A percentile compares a stretch with the other conserved stretches of the same genome.
Evolutionary conservation across 768 basidiomycete genomes (phyloP).

Genomic region (Leccinellum rugosiceps): DNA sequence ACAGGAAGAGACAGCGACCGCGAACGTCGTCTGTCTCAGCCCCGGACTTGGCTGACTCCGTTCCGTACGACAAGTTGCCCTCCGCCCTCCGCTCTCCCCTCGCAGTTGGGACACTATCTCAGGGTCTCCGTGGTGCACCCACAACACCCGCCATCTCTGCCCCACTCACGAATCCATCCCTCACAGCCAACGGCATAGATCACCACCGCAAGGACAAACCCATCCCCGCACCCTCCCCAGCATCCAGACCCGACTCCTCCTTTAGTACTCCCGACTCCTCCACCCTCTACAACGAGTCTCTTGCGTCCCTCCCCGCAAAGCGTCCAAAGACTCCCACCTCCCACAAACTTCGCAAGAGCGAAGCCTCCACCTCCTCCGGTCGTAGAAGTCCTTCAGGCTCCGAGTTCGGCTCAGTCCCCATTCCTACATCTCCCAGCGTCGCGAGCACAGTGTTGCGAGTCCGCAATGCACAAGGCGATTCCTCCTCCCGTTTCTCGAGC

Average conservation of each 20-base stretch:
- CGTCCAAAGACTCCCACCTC: constrained; percentile 35
- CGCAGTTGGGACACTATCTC: constrained; percentile 51
- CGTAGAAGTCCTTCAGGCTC: constrained; percentile 46
- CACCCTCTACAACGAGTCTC: constrained; percentile 53
- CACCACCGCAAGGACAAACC: constrained; percentile 53
- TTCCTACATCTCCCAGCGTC: constrained; percentile 30
- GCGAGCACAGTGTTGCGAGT: constrained; percentile 45
- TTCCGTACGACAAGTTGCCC: constrained; percentile 69
- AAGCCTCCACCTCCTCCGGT: constrained; percentile 51
- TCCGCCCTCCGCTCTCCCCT: constrained; percentile 55
- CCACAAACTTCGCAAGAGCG: constrained; percentile 45
- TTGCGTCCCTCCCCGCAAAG: constrained; percentile 35
- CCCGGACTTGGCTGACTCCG: constrained; percentile 63
- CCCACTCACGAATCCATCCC: constrained; percentile 78
- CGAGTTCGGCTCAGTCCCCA: constrained; percentile 51
- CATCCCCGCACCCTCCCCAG: constrained; percentile 19
- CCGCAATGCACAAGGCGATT: constrained; percentile 53
- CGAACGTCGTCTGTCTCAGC: constrained; percentile 60
- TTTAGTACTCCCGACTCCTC: constrained; percentile 56
- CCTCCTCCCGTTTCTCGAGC: constrained; percentile 58
- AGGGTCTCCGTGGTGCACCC: constrained; percentile 45
- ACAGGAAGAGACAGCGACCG: constrained; percentile 55
- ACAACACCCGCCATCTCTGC: constrained; percentile 57
- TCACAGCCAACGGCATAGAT: constrained; percentile 69
- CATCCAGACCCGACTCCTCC: constrained; percentile 48